Evolutionary conservation across 2,329 filamentous ascomycete species (phyloP).

Genomic region (Pezicula neosporulosa): DNA sequence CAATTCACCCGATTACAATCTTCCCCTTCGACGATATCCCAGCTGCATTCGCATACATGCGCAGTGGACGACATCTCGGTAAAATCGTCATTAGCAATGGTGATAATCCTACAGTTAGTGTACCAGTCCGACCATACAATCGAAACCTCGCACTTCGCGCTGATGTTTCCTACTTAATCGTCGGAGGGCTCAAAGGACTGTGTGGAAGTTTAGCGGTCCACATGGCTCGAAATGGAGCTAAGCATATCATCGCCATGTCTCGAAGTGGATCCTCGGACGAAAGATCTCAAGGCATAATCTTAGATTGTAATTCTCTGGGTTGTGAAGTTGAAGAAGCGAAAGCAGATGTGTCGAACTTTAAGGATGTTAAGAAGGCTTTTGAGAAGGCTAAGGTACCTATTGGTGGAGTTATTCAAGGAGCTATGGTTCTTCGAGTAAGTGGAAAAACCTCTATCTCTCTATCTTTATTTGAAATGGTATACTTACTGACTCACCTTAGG

Average conservation of each 20-base stretch:
- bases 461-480: neutral
- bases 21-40: conserved; percentile 23
- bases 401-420: conserved; percentile 26
- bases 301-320: conserved; percentile 2
- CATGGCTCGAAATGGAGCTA: conserved; percentile 10
- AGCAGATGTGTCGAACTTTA: conserved; percentile 7
- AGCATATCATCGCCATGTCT: conserved; percentile 8
- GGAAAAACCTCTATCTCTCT: neutral
- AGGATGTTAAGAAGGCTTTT: conserved; percentile 6
- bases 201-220: conserved; percentile 9
- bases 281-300: conserved; percentile 2
- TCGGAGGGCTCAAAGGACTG: conserved; percentile 18
- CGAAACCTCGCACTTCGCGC: neutral
- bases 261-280: conserved; percentile 12
- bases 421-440: conserved; percentile 26
- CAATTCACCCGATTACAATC: conserved; percentile 9
- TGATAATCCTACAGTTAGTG: neutral
- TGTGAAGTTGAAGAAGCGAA: conserved; percentile 7
- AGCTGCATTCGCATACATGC: conserved; percentile 26
- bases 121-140: conserved; percentile 3
- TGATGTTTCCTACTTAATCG: conserved; percentile 17
- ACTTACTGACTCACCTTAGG: conserved; percentile 1
- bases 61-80: conserved; percentile 37
- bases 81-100: conserved; percentile 32
- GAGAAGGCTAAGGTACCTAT: conserved; percentile 6